Conservation (phyloP, 108 stramenopile genomes). For the Cyclotella baltica region DNA sequence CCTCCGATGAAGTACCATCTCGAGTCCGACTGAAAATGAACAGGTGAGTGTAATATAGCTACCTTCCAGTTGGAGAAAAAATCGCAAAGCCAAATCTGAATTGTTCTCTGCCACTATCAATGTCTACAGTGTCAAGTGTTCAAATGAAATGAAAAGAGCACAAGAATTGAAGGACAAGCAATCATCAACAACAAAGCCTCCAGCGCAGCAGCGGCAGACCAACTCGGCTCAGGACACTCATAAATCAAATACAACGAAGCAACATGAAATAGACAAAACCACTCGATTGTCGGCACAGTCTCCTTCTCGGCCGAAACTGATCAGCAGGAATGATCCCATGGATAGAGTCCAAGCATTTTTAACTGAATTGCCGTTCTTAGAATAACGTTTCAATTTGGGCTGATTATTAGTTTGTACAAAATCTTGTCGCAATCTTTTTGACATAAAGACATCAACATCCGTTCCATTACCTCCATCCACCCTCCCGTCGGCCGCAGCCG, state of each 20-base stretch:
- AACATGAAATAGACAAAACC: background rate
- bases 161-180: constrained; percentile 3
- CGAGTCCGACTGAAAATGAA: constrained; percentile 30
- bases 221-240: background rate
- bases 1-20: constrained; percentile 17
- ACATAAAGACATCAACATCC: too few relatives aligned
- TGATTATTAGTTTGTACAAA: too few relatives aligned
- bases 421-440: too few relatives aligned
- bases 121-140: background rate
- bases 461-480: too few relatives aligned
- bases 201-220: background rate
- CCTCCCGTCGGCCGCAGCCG: too few relatives aligned
- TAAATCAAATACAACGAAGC: background rate
- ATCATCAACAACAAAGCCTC: background rate
- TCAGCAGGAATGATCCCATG: constrained; percentile 37
- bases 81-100: too few relatives aligned
- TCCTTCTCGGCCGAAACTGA: constrained; percentile 18
- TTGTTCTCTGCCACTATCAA: too few relatives aligned
- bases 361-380: constrained; percentile 47
- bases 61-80: too few relatives aligned
- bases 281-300: constrained; percentile 22
- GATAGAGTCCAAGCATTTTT: constrained; percentile 52
- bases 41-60: too few relatives aligned
- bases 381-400: too few relatives aligned
- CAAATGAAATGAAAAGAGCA: background rate